Base-by-base conservation (phyloP, 371 early-diverging fungal genomes). In the Mortierella sp. region DNA sequence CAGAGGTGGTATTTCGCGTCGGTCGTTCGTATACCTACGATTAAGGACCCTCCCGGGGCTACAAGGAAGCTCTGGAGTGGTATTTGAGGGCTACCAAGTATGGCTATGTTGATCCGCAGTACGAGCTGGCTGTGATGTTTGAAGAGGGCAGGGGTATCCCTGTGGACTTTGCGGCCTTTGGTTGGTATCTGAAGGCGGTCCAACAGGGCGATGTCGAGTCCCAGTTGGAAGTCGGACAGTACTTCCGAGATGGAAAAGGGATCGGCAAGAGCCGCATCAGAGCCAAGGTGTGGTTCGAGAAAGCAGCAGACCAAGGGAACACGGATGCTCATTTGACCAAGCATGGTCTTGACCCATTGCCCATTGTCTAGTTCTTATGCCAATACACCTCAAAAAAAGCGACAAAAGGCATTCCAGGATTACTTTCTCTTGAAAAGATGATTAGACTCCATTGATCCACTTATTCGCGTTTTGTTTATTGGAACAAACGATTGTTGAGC, bases 281-380 rank as follows among this genome's bases (percentile, higher is more conserved):
- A 76, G 90, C 48, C 97, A 95, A 95, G 97, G 96, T 83, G 79
- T 81, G 68, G 70, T 10, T 56, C 56, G 2, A 70, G 27, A 87
- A 90, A 70, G 89, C 97, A 2, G 96, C 98, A 0, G 87, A 89
- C n/a, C 92, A 93, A 79, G 94, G 93, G 94, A 90, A 97, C 97
- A 18, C 35, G 35, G 35, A 32, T 32, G 32, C 32, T 35, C 35
- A n/a, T 10, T 10, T 56, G 56, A 2, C 27, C 6, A 56, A 56
- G 27, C 27, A n/a, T 27, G 56, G 56, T 10, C 18, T 8, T n/a
- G 56, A 27, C 3, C 35, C 35, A 35, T 2, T 35, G 35, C 48
- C 48, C 14, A 48, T 16, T 16, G 48, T 48, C 48, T 48, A 48
- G 4, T 48, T 48, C 12, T 48, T 48, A 14, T 48, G 14, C 14